phyloP scores from a whole-genome alignment of 441 rosid species.

The Eutrema salsugineum region DNA sequence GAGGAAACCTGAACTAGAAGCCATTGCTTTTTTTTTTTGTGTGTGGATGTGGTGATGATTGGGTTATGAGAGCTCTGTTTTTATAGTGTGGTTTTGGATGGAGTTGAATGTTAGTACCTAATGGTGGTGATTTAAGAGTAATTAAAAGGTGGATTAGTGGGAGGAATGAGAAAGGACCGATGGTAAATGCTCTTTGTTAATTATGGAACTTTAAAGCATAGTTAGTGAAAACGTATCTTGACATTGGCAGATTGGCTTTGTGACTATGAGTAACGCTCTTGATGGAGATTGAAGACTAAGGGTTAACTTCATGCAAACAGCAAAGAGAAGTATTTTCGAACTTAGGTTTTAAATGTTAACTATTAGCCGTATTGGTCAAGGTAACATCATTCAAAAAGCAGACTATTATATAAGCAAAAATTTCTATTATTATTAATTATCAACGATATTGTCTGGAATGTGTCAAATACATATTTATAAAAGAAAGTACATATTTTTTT shows the following conservation, averaged over 20 bases:
- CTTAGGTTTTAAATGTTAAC: background rate
- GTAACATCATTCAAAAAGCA: background rate
- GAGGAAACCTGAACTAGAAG: conserved; percentile 12
- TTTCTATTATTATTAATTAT: background rate
- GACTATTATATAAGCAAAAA: background rate
- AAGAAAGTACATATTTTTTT: background rate
- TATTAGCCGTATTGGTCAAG: background rate
- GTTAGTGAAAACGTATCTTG: background rate
- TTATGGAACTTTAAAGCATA: background rate
- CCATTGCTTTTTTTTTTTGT: background rate
- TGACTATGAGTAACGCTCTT: background rate
- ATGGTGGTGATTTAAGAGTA: conserved; percentile 8
- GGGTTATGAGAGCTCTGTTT: background rate
- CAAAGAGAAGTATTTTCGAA: background rate
- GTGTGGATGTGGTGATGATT: conserved; percentile 1
- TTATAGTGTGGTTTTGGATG: conserved; percentile 1
- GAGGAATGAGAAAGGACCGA: conserved; percentile 12
- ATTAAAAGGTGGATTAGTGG: background rate
- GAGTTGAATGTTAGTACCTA: background rate
- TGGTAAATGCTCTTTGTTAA: background rate
- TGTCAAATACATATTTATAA: background rate
- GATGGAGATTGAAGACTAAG: background rate
- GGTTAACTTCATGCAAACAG: background rate
- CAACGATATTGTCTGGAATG: background rate
- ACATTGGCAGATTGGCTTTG: background rate